These are phyloP conservation scores for Phialophora chinensis DNA, from an alignment of 2,329 filamentous ascomycete species.

Conservation along the genomic window DNA sequence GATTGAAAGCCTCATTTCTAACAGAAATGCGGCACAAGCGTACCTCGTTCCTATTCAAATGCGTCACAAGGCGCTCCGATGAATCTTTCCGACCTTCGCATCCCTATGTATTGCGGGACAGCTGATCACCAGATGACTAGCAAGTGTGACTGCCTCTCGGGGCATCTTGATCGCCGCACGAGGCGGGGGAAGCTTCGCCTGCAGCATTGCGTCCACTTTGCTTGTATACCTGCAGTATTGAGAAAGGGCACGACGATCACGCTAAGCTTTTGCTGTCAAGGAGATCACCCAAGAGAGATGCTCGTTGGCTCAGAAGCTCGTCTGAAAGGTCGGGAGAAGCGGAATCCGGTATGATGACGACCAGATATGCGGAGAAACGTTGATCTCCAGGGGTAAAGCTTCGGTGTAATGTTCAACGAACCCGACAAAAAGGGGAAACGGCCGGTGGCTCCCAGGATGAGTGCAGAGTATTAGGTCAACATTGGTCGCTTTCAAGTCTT, in stretches of 20 bases:
- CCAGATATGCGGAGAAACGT: not conserved
- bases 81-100: not conserved
- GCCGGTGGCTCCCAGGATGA: not conserved
- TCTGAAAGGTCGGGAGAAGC: not conserved
- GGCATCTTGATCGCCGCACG: not conserved
- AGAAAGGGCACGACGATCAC: not conserved
- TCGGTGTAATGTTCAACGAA: constrained; percentile 9
- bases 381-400: not conserved
- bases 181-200: constrained; percentile 8
- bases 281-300: not conserved
- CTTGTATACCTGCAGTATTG: constrained; percentile 11
- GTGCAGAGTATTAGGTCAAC: not conserved
- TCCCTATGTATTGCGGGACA: not conserved
- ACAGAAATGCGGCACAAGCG: not conserved
- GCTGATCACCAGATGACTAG: not conserved
- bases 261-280: not conserved
- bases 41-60: not conserved
- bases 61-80: not conserved
- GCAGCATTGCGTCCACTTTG: not conserved
- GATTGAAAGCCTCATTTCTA: not conserved
- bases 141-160: not conserved
- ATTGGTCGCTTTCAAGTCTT: not conserved
- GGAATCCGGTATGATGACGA: not conserved
- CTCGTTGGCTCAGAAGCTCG: no score
- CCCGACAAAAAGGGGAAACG: constrained; percentile 3